phyloP scores from a whole-genome alignment of 805 yeast species.

The Maudiozyma bulderi region DNA sequence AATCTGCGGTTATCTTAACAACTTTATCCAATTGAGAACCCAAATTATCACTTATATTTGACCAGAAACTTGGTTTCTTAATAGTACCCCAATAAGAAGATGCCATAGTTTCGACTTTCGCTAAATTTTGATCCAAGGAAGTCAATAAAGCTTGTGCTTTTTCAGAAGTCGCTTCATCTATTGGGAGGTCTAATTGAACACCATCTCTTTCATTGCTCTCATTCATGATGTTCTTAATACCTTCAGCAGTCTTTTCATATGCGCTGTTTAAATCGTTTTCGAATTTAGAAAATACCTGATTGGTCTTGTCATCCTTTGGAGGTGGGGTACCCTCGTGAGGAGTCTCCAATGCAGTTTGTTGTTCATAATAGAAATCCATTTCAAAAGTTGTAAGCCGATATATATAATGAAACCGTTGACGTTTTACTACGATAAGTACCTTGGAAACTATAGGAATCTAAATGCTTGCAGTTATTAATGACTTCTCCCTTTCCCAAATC shows the following conservation, averaged over 20 bases:
- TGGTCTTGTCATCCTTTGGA: constrained; percentile 39
- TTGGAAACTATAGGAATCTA: too few relatives aligned
- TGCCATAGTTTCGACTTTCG: constrained; percentile 61
- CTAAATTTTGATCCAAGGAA: constrained; percentile 63
- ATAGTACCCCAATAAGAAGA: constrained; percentile 32
- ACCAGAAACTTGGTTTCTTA: constrained; percentile 22
- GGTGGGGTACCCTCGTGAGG: not conserved
- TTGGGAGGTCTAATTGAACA: constrained; percentile 22
- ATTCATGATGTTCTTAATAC: constrained; percentile 14
- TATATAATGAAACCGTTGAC: too few relatives aligned
- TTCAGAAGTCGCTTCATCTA: constrained; percentile 17
- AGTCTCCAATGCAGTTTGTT: constrained; percentile 15
- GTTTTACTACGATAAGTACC: too few relatives aligned
- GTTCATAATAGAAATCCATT: constrained; percentile 27
- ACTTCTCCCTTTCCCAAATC: too few relatives aligned
- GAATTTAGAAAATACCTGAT: constrained; percentile 40
- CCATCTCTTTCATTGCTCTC: constrained; percentile 13
- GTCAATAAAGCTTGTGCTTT: constrained; percentile 58
- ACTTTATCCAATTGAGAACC: constrained; percentile 16
- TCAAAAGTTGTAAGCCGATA: not conserved
- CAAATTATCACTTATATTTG: constrained; percentile 15
- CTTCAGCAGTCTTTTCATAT: constrained; percentile 21
- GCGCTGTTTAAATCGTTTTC: constrained; percentile 41
- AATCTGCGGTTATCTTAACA: constrained; percentile 8
- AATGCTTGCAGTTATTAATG: too few relatives aligned